Conservation (phyloP, 2,329 filamentous ascomycete genomes). For the Daldinia eschscholtzii region DNA sequence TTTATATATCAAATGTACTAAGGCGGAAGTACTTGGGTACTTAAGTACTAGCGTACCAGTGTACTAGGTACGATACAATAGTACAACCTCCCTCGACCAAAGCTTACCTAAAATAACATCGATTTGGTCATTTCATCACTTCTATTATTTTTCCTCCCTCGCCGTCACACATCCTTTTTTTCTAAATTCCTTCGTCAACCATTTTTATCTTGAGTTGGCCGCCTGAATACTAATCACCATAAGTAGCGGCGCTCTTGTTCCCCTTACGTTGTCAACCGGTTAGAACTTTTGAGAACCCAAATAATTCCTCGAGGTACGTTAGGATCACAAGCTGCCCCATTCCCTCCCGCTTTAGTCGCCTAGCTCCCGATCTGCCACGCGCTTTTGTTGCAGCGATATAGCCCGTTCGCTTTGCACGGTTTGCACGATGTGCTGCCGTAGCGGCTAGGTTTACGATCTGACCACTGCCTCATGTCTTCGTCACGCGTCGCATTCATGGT, state of each 20-base stretch:
- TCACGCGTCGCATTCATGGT: constrained; percentile 29
- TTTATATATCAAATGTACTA: constrained; percentile 15
- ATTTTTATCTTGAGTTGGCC: constrained; percentile 8
- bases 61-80: neutral
- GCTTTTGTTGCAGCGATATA: constrained; percentile 35
- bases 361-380: constrained; percentile 38
- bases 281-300: constrained; percentile 12
- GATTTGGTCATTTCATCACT: constrained; percentile 43
- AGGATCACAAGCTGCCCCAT: constrained; percentile 44
- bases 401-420: constrained; percentile 21
- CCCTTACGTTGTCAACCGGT: constrained; percentile 13
- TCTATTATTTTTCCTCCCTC: constrained; percentile 37
- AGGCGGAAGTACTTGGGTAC: constrained; percentile 16
- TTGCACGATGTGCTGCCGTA: constrained; percentile 24
- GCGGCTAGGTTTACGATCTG: constrained; percentile 15
- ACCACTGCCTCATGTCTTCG: constrained; percentile 18
- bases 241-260: constrained; percentile 15
- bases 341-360: constrained; percentile 33
- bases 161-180: constrained; percentile 37
- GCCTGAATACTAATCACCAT: constrained; percentile 12
- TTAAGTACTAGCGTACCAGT: neutral
- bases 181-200: constrained; percentile 21
- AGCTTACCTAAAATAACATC: constrained; percentile 41
- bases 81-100: constrained; percentile 17
- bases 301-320: constrained; percentile 41